Conservation (phyloP, 2,329 filamentous ascomycete species). For the Lachnellula arida region DNA sequence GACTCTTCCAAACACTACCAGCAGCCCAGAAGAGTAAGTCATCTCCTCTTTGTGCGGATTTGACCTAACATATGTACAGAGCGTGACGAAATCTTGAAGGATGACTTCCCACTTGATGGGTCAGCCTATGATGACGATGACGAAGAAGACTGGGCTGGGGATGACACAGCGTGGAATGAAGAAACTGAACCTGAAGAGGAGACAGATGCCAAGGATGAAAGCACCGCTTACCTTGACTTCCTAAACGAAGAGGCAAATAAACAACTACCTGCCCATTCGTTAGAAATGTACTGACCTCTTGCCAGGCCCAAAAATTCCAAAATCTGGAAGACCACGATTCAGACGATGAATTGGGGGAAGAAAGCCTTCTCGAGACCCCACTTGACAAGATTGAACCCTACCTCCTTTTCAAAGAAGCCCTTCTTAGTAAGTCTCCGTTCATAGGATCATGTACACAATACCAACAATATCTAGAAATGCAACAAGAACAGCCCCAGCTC, state of each 20-base stretch:
- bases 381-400: constrained; percentile 96
- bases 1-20: constrained; percentile 87
- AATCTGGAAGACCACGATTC: constrained; percentile 64
- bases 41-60: not conserved
- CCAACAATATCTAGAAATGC: constrained; percentile 57
- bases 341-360: constrained; percentile 86
- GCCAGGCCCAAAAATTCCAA: constrained; percentile 76
- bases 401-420: constrained; percentile 74
- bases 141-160: constrained; percentile 74
- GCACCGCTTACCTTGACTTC: constrained; percentile 92
- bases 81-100: constrained; percentile 85
- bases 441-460: not conserved
- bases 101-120: constrained; percentile 72
- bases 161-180: constrained; percentile 74
- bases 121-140: constrained; percentile 61
- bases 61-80: constrained; percentile 45
- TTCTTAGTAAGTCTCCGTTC: constrained; percentile 62
- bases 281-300: constrained; percentile 6
- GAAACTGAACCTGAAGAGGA: constrained; percentile 52
- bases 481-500: constrained; percentile 85
- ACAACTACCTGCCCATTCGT: not conserved
- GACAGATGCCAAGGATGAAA: constrained; percentile 77
- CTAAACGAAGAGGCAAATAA: constrained; percentile 75
- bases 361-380: constrained; percentile 89
- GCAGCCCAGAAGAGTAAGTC: constrained; percentile 75